phyloP scores from a whole-genome alignment of 2,329 filamentous ascomycete genomes.

The Fusarium staphyleae region DNA sequence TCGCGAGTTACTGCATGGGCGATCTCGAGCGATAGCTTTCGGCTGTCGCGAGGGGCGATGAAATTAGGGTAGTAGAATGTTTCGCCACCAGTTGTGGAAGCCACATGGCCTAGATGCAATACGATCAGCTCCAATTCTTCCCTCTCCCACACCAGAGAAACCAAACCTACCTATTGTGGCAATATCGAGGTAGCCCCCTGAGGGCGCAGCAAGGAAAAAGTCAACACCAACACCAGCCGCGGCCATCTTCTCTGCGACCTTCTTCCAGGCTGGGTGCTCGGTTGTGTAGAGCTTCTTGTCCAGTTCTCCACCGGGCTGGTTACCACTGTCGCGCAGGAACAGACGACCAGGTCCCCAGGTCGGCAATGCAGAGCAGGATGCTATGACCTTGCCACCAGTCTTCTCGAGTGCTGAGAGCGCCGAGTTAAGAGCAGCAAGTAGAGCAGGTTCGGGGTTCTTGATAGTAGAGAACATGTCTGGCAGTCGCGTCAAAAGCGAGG shows the following conservation, averaged over 20 bases:
- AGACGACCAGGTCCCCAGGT: conserved; percentile 90
- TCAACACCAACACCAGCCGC: conserved; percentile 87
- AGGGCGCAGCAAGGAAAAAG: conserved; percentile 92
- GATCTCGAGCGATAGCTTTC: conserved; percentile 85
- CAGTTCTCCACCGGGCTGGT: conserved; percentile 82
- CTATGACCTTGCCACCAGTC: conserved; percentile 92
- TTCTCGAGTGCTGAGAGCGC: conserved; percentile 82
- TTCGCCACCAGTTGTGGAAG: conserved; percentile 91
- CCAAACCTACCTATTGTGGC: conserved; percentile 77
- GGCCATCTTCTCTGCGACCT: conserved; percentile 86
- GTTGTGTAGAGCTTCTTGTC: conserved; percentile 93
- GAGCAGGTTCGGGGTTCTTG: conserved; percentile 89
- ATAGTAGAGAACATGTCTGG: conserved; percentile 86
- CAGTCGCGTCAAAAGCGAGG: conserved; percentile 81
- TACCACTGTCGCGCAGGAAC: conserved; percentile 86
- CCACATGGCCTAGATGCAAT: conserved; percentile 70
- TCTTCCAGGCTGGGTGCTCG: conserved; percentile 87
- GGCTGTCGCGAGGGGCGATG: conserved; percentile 81
- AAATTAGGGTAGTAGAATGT: conserved; percentile 98
- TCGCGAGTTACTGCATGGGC: conserved; percentile 86
- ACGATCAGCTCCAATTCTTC: conserved; percentile 4
- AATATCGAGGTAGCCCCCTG: conserved; percentile 90
- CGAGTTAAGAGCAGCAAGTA: conserved; percentile 84
- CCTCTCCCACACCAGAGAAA: neutral
- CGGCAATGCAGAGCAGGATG: conserved; percentile 84